These are phyloP conservation scores for Conticribra weissflogii DNA, from an alignment of 108 stramenopile species.

Conservation along the genomic window DNA sequence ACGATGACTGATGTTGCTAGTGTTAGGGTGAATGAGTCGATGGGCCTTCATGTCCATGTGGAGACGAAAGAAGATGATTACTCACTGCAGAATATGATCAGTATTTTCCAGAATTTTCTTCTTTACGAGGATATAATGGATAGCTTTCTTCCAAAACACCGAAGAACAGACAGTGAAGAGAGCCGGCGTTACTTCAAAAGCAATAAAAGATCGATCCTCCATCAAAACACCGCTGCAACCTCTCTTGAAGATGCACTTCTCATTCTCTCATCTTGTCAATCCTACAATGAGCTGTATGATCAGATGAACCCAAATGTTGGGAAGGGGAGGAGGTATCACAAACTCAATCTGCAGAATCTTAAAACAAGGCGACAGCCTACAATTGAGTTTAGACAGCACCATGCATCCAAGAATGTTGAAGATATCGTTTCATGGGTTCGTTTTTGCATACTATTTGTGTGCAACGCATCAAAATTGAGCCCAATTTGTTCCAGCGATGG, in stretches of 20 bases:
- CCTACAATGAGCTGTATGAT: slow-evolving; percentile 22
- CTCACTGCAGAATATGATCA: slow-evolving; percentile 41
- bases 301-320: slow-evolving; percentile 50
- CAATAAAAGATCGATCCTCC: slow-evolving; percentile 36
- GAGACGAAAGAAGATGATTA: slow-evolving; percentile 40
- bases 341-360: slow-evolving; percentile 68
- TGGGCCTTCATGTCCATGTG: slow-evolving; percentile 72
- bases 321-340: slow-evolving; percentile 52
- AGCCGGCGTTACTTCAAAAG: slow-evolving; percentile 52
- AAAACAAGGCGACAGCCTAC: slow-evolving; percentile 55
- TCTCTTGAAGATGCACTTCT: slow-evolving; percentile 16
- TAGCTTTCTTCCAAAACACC: slow-evolving; percentile 54
- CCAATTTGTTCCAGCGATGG: neutral
- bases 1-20: slow-evolving; percentile 26
- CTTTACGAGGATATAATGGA: slow-evolving; percentile 65
- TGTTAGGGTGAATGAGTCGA: slow-evolving; percentile 54
- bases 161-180: slow-evolving; percentile 44
- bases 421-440: slow-evolving; percentile 64
- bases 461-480: slow-evolving; percentile 29
- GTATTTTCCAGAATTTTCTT: slow-evolving; percentile 64
- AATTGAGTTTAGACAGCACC: slow-evolving; percentile 76
- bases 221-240: neutral
- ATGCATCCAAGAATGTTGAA: slow-evolving; percentile 44
- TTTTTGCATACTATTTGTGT: slow-evolving; percentile 49
- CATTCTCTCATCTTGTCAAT: slow-evolving; percentile 34